These are phyloP conservation scores for Decorospora gaudefroyi DNA, from an alignment of 2,329 filamentous ascomycete species.

Conservation along the genomic window DNA sequence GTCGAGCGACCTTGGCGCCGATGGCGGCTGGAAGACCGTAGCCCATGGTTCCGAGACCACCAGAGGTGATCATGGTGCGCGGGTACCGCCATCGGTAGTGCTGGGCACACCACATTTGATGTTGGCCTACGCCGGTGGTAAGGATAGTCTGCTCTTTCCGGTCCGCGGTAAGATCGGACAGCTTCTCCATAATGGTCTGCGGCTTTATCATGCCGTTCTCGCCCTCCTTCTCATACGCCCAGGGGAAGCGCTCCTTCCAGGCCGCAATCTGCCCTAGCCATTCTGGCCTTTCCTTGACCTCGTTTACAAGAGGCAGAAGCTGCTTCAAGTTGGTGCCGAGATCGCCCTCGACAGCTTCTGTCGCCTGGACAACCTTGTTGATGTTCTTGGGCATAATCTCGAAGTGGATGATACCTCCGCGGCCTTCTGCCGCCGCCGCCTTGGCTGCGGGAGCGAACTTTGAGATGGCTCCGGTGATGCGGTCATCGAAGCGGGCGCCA, in stretches of 20 bases:
- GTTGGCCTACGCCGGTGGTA: conserved; percentile 91
- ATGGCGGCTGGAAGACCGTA: conserved; percentile 94
- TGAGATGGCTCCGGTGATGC: conserved; percentile 78
- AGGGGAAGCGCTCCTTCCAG: conserved; percentile 92
- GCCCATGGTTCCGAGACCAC: conserved; percentile 95
- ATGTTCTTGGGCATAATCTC: conserved; percentile 99
- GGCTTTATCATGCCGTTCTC: conserved; percentile 85
- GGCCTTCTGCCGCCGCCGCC: conserved; percentile 78
- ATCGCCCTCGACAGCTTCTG: conserved; percentile 92
- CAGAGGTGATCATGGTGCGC: conserved; percentile 93
- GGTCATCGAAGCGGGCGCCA: conserved; percentile 93
- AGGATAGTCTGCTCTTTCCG: conserved; percentile 87
- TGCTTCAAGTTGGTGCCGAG: conserved; percentile 76
- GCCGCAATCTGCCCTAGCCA: conserved; percentile 89
- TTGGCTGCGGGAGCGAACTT: conserved; percentile 91
- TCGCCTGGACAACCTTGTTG: conserved; percentile 98
- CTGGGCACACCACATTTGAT: conserved; percentile 98
- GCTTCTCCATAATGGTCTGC: conserved; percentile 86
- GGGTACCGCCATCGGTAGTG: conserved; percentile 94
- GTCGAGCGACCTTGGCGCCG: conserved; percentile 84
- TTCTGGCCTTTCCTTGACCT: conserved; percentile 69
- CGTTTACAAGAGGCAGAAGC: conserved; percentile 73
- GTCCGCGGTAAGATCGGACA: conserved; percentile 79
- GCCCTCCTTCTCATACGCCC: conserved; percentile 79
- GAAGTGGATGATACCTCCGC: conserved; percentile 95